Conservation (phyloP, 148 eudicot genomes). For the Rhododendron ferrugineum region DNA sequence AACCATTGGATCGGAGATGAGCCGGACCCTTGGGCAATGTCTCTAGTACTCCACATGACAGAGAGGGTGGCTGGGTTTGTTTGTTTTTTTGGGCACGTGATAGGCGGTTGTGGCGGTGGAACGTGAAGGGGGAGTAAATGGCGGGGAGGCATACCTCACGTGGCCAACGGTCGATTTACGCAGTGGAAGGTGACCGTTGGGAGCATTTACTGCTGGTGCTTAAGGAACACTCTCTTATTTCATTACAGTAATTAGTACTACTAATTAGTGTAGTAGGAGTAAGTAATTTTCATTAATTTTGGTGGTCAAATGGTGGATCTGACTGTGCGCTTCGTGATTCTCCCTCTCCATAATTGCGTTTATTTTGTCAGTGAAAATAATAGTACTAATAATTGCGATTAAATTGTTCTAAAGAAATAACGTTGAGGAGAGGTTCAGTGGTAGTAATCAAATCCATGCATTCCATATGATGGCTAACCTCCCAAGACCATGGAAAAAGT, state of each 20-base stretch:
- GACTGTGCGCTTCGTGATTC: not conserved
- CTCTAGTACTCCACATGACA: not conserved
- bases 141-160: conserved; percentile 7
- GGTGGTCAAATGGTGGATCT: not conserved
- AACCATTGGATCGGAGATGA: no score
- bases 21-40: not conserved
- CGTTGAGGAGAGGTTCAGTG: not conserved
- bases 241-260: not conserved
- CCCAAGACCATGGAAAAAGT: not conserved
- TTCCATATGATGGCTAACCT: not conserved
- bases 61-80: not conserved
- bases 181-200: conserved; percentile 13
- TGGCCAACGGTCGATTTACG: conserved; percentile 14
- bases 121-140: conserved; percentile 12
- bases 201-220: not conserved
- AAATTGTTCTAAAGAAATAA: not conserved
- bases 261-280: no score
- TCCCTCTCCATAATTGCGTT: not conserved
- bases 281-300: not conserved
- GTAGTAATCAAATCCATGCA: not conserved
- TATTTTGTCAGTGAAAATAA: not conserved
- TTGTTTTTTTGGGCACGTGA: not conserved
- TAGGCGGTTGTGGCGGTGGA: not conserved
- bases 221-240: not conserved
- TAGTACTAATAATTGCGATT: not conserved